Conservation (phyloP, 2,329 filamentous ascomycete genomes). For the Seiridium cupressi region DNA sequence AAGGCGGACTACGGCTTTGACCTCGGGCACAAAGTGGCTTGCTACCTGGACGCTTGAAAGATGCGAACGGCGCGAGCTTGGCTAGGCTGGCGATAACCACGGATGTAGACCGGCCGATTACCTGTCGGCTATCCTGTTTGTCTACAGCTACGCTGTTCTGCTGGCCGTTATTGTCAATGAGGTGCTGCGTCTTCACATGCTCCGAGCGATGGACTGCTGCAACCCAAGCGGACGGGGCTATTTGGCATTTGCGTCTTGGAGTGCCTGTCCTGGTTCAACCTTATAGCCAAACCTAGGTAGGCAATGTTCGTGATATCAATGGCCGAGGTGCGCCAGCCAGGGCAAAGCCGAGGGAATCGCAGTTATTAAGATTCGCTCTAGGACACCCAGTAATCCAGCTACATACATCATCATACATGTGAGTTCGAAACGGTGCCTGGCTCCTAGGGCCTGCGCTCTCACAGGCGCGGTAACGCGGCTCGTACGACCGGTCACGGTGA, state of each 20-base stretch:
- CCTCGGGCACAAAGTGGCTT: conserved; percentile 2
- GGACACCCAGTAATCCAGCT: too few species aligned
- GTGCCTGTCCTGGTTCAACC: not conserved
- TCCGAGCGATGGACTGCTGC: not conserved
- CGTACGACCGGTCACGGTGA: not conserved
- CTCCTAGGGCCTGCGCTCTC: not conserved
- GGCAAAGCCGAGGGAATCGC: too few species aligned
- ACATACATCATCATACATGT: conserved; percentile 5
- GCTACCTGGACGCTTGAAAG: not conserved
- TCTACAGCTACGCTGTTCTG: too few species aligned
- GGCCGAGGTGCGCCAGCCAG: too few species aligned
- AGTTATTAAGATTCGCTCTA: too few species aligned
- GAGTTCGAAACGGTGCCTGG: not conserved
- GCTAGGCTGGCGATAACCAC: not conserved
- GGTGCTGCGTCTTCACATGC: not conserved
- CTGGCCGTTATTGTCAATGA: too few species aligned
- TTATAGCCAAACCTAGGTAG: not conserved
- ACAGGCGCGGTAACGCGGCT: conserved; percentile 7
- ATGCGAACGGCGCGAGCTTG: not conserved
- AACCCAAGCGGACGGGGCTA: too few species aligned
- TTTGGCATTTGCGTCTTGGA: not conserved
- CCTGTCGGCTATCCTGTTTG: too few species aligned
- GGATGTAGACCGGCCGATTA: not conserved
- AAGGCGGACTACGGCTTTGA: conserved; percentile 7
- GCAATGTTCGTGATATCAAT: not conserved